Base-by-base conservation (phyloP, 2,329 filamentous ascomycete genomes). In the Neopestalotiopsis sp. region DNA sequence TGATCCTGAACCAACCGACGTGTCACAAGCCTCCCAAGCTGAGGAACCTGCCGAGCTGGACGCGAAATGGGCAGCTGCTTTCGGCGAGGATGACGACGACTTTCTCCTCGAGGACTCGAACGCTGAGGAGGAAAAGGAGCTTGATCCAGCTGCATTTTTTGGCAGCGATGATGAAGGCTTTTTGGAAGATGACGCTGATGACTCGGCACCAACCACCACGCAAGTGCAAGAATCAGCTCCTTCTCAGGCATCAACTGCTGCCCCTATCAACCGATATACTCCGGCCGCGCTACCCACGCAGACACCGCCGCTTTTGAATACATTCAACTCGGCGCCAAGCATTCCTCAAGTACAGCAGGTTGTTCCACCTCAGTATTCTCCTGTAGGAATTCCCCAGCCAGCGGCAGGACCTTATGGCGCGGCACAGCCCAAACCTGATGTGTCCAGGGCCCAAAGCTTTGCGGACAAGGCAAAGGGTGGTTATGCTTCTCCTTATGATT, bases 401-500 rank as follows among this genome's bases (percentile, higher is more conserved):
- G 20, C 17, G 7, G 34, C 59, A 40, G 34, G n/a, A n/a, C 59
- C 30, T 5, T 85, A 83, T 72, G 81, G 80, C 1, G 76, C 80
- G 40, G 77, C 79, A 30, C 78, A 80, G 53, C 74, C 76, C 0
- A 79, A 78, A 13, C 85, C 85, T n/a, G 82, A 87, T 71, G 74
- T 87, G 69, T 80, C 81, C 38, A 90, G 90, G 80, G 85, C 89
- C 1, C 90, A 97, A 78, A 98, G 95, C 80, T 99, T 97, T 80
- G 94, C 89, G 5, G 92, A 95, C 79, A 97, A 97, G 79, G 85
- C 94, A 3, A 98, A 97, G 81, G 93, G 93, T 68, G 95, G 95
- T 7, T 99, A 99, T 78, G 88, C 92, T 63, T 98, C 95, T 24
- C 96, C 96, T 0, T 99, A 98, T 75, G 97, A 99, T 81, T 85